Percentiles rank a stretch among this genome's conserved stretches.
Conservation (phyloP, 2,329 filamentous ascomycete genomes). For the Ophiostoma ips region DNA sequence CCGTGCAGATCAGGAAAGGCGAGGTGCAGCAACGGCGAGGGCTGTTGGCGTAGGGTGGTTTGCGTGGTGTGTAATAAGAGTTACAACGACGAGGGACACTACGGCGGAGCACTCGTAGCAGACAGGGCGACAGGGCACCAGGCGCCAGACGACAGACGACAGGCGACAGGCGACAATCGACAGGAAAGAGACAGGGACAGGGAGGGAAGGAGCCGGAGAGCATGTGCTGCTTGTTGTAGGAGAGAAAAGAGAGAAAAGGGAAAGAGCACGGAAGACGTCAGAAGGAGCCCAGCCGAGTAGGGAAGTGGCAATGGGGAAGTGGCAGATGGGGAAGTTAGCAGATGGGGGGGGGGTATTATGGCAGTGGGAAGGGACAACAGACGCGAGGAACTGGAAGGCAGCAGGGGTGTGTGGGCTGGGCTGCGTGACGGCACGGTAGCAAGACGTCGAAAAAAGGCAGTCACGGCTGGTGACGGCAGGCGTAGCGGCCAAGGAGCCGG, state of each 20-base stretch:
- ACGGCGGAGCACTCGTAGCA: neutral
- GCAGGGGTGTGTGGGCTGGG: neutral
- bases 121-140: neutral
- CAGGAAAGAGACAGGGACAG: too few relatives aligned
- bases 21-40: neutral
- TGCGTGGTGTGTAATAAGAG: too few relatives aligned
- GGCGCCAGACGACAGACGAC: too few relatives aligned
- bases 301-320: neutral
- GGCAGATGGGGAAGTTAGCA: too few relatives aligned
- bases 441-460: neutral
- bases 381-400: neutral
- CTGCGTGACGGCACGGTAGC: neutral
- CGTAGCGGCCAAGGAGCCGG: neutral
- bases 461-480: neutral
- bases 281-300: neutral
- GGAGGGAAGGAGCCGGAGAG: too few relatives aligned
- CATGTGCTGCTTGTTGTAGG: neutral
- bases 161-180: too few relatives aligned
- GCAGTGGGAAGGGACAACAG: too few relatives aligned
- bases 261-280: neutral
- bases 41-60: neutral
- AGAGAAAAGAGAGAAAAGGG: neutral
- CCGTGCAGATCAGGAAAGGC: conserved; percentile 3
- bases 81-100: neutral
- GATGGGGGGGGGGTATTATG: neutral